Base-by-base conservation (phyloP, 164 flowering plant genomes). In the Euptelea pleiosperma region DNA sequence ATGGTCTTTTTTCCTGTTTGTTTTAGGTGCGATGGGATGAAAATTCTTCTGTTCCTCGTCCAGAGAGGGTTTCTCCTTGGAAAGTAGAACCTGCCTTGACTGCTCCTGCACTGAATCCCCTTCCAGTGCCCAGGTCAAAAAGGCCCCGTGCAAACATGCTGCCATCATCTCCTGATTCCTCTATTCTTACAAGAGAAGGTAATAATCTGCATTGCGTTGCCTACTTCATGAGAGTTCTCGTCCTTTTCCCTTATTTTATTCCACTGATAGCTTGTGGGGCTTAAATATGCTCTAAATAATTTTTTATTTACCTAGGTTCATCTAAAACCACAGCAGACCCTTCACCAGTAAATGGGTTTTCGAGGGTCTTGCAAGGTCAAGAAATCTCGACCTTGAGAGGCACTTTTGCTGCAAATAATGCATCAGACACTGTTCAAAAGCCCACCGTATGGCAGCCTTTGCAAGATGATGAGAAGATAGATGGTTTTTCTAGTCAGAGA, bases 21-120 rank as follows among this genome's bases (percentile, higher is more conserved):
- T 79, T 72, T 18, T 47, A 94, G 98, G 96, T 89, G 68, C 75
- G 96, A 59, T 91, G 98, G 98, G 96, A 89, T 79, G 98, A 89
- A 64, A 78, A 78, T 43, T 77, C 90, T 45, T 58, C 74, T 12
- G 63, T 87, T 65, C 83, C 84, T 71, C 89, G 96, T n/a, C 99
- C 98, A n/a, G 96, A 89, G 6, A 82, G 90, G 70, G 90, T 91
- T 53, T 91, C 99, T 26, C 98, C 96, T 6, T 94, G 99, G 98
- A 80, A 91, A 65, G 77, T 91, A 37, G 99, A 91, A 62, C 90
- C 96, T 62, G 84, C 93, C 30, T 46, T 76, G 60, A 59, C 83
- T 48, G 89, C 92, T 62, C 87, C 88, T 12, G 79, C 88, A 25
- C 52, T 72, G 18, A 86, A 77, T 72, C 82, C 92, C 8, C 82